Percentiles rank a stretch among this genome's conserved stretches.
Conservation (phyloP, 805 yeast genomes). For the Diddensiella santjacobensis region DNA sequence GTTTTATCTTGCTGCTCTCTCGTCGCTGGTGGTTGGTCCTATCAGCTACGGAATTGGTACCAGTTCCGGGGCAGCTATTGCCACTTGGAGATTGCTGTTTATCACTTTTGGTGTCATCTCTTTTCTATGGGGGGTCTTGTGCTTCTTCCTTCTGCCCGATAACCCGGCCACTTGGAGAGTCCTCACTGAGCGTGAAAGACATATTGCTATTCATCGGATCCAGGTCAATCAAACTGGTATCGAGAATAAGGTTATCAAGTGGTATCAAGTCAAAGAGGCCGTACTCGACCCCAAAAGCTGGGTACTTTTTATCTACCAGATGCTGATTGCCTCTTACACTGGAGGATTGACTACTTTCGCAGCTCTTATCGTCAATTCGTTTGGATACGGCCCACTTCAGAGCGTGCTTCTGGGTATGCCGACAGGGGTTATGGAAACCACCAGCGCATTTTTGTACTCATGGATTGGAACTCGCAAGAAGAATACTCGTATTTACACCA, state of each 20-base stretch:
- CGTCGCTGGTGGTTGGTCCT: constrained; percentile 35
- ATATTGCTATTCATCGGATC: constrained; percentile 38
- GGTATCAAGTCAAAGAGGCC: constrained; percentile 45
- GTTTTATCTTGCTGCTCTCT: constrained; percentile 25
- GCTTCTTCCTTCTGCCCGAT: constrained; percentile 47
- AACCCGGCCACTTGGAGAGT: constrained; percentile 50
- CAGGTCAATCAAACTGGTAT: constrained; percentile 30
- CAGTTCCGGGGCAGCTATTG: constrained; percentile 22
- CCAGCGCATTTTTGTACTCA: not conserved
- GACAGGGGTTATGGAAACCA: constrained; percentile 31
- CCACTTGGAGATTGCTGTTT: constrained; percentile 48
- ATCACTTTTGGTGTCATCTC: constrained; percentile 49
- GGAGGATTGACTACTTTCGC: constrained; percentile 43
- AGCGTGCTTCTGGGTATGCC: constrained; percentile 45
- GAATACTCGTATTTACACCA: constrained; percentile 4
- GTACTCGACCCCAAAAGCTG: constrained; percentile 45
- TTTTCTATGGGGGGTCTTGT: constrained; percentile 27
- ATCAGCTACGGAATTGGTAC: constrained; percentile 36
- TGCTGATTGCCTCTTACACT: constrained; percentile 32
- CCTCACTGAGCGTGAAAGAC: constrained; percentile 31
- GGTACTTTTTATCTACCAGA: constrained; percentile 31
- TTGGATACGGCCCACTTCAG: constrained; percentile 26
- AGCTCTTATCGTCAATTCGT: constrained; percentile 39
- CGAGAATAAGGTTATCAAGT: constrained; percentile 46
- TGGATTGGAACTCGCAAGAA: constrained; percentile 4